These are phyloP conservation scores for Cryphonectria radicalis DNA, from an alignment of 2,329 filamentous ascomycete species.

Conservation along the genomic window DNA sequence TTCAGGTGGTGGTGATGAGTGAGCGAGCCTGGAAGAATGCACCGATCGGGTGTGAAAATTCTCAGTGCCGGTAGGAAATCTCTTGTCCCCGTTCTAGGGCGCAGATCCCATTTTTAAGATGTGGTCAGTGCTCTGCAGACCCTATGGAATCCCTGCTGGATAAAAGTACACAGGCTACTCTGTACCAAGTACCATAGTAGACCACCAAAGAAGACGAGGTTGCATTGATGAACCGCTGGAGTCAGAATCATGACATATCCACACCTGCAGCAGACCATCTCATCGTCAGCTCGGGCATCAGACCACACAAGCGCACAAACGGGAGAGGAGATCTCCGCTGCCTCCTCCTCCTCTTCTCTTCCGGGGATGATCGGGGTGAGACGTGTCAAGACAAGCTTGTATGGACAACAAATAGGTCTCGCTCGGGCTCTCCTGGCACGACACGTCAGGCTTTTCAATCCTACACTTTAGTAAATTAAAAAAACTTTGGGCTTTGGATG, in stretches of 20 bases:
- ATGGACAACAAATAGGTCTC: slow-evolving; percentile 13
- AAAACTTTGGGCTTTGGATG: not conserved
- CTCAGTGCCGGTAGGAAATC: not conserved
- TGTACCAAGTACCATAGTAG: not conserved
- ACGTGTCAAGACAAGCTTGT: slow-evolving; percentile 12
- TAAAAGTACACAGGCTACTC: slow-evolving; percentile 3
- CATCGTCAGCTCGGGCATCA: slow-evolving; percentile 21
- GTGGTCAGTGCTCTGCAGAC: slow-evolving; percentile 24
- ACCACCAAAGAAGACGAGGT: slow-evolving; percentile 17
- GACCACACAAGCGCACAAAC: slow-evolving; percentile 13
- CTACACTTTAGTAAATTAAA: slow-evolving; percentile 12
- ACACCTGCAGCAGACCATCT: slow-evolving; percentile 10
- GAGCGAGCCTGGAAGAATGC: not conserved
- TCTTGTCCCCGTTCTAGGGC: slow-evolving; percentile 11
- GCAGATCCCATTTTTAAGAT: slow-evolving; percentile 21
- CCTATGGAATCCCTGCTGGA: slow-evolving; percentile 9
- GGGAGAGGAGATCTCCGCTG: slow-evolving; percentile 4
- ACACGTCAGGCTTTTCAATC: slow-evolving; percentile 8
- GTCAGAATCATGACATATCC: slow-evolving; percentile 22
- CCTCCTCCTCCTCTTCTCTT: not conserved
- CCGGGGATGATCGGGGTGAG: slow-evolving; percentile 11
- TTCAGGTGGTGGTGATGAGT: not conserved
- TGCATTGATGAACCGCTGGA: slow-evolving; percentile 22
- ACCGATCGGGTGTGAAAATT: not conserved
- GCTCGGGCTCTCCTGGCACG: slow-evolving; percentile 7